These are phyloP conservation scores for Gonapodya prolifera DNA, from an alignment of 192 early-diverging fungal genomes.

Conservation along the genomic window DNA sequence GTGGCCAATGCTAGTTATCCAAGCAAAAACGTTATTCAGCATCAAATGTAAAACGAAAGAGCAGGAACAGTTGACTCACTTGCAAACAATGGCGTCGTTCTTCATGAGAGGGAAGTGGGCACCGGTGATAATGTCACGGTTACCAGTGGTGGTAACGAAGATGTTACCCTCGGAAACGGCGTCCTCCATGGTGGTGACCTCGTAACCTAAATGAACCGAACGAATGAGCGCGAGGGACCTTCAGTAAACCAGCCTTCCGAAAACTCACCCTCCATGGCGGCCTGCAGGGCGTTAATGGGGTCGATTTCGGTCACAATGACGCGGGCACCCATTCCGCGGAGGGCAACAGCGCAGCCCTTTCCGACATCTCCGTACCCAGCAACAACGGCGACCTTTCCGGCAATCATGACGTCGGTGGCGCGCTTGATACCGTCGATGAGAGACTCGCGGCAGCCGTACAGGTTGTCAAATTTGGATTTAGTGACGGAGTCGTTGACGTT, in stretches of 20 bases:
- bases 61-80: constrained; percentile 19
- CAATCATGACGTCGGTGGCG: constrained; percentile 99
- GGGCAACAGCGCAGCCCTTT: constrained; percentile 96
- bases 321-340: constrained; percentile 96
- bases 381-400: constrained; percentile 95
- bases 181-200: constrained; percentile 99
- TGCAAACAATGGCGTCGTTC: constrained; percentile 98
- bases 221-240: not conserved
- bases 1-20: constrained; percentile 69
- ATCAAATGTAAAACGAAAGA: not conserved
- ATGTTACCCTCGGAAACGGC: constrained; percentile 85
- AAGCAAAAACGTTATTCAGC: not conserved
- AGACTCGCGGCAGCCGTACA: constrained; percentile 99
- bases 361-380: constrained; percentile 99
- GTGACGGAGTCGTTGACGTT: constrained; percentile 99
- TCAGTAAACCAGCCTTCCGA: not conserved
- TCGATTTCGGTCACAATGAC: constrained; percentile 97
- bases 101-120: constrained; percentile 87
- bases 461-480: constrained; percentile 99
- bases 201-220: constrained; percentile 39
- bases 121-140: constrained; percentile 95
- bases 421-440: constrained; percentile 99
- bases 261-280: constrained; percentile 76
- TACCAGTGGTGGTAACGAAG: constrained; percentile 98
- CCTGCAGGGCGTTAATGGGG: constrained; percentile 99